Evolutionary conservation across 1,139 yeast genomes (phyloP), one percentile per base, ranked within the genome.

Genomic region (Hansenula lynferdii): DNA sequence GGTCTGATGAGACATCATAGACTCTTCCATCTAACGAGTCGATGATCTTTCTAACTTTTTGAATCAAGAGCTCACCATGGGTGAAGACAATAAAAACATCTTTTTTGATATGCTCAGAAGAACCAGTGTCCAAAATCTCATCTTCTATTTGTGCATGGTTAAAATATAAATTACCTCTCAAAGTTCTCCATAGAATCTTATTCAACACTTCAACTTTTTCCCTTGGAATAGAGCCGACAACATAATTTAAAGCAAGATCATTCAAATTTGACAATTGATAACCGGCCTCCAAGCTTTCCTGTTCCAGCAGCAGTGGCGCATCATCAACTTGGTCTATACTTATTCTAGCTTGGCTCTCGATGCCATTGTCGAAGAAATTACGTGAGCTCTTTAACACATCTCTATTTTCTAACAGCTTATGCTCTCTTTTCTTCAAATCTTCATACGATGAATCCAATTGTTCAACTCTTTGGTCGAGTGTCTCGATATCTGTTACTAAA

Each of bases 161-260:
- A 58, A 80, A 77, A 56, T 72, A 80, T 50, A 83, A 63, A 53
- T 83, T 83, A 57, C 90, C 87, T 60, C 87, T 75, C 44, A 82
- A 68, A 15, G 79, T 72, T 63, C 92, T 72, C 85, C 86, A 82
- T 38, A 84, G 63, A 33, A 84, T 82, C 51, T 72, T 80, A 54
- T 83, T 86, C 43, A 84, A 64, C 2, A 75, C 62, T 28, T 67
- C 69, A 24, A 79, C 75, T 53, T 80, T 83, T 12, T 69, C 72
- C 44, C 85, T 70, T 45, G 69, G 72, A 36, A 84, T 79, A 3
- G 84, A 77, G 34, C 94, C 94, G 24, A 82, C 67, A 36, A 84
- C 70, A 44, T 76, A 78, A 35, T 54, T 57, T 54, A 66, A 53
- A 9, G 57, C 58, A 37, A 59, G 50, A 27, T 60, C 61, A 31